Conservation (phyloP, 192 early-diverging fungal genomes). For the Cladochytrium replicatum region DNA sequence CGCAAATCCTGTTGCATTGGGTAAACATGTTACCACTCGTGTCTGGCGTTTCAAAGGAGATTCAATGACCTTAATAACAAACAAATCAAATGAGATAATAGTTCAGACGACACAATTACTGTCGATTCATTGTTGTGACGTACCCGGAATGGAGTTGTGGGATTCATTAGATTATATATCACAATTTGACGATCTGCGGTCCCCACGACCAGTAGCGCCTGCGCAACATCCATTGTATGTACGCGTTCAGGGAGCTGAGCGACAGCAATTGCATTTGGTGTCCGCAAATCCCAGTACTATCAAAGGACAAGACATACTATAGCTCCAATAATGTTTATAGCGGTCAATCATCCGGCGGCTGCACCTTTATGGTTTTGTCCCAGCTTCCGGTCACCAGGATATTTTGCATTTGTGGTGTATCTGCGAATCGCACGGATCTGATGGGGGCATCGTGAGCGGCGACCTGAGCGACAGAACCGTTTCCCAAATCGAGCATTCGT, state of each 20-base stretch:
- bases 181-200: slow-evolving; percentile 80
- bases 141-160: slow-evolving; percentile 63
- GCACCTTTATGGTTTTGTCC: slow-evolving; percentile 82
- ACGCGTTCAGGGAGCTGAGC: slow-evolving; percentile 74
- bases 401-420: slow-evolving; percentile 41
- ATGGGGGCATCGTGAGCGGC: slow-evolving; percentile 89
- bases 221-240: slow-evolving; percentile 79
- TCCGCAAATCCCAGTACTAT: slow-evolving; percentile 89
- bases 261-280: slow-evolving; percentile 60
- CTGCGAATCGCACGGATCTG: slow-evolving; percentile 65
- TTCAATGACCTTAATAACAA: slow-evolving; percentile 14
- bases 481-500: slow-evolving; percentile 71
- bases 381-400: slow-evolving; percentile 85
- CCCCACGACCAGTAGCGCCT: slow-evolving; percentile 79
- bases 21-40: slow-evolving; percentile 69
- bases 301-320: too few species aligned
- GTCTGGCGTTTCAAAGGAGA: slow-evolving; percentile 84
- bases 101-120: too few species aligned
- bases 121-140: too few species aligned
- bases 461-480: slow-evolving; percentile 71
- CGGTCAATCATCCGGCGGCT: background rate
- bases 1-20: slow-evolving; percentile 70
- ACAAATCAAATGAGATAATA: too few species aligned
- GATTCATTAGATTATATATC: slow-evolving; percentile 74
- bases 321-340: too few species aligned